Evolutionary conservation across 2,329 filamentous ascomycete species (phyloP), one percentile per base, ranked within the genome.

Genomic region (Fusarium stilboides): DNA sequence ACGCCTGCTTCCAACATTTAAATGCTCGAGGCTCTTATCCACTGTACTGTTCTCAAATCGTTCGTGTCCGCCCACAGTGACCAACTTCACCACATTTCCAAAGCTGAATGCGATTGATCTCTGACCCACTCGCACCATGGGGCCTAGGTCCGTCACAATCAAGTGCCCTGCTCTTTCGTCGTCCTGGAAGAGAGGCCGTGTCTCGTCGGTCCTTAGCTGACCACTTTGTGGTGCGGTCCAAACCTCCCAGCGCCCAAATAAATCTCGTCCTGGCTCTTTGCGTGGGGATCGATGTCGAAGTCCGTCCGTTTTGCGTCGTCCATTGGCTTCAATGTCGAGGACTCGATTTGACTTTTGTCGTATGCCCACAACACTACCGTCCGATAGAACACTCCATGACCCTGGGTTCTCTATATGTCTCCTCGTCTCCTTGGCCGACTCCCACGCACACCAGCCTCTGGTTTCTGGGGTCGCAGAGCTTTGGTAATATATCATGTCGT

Each of bases 51-150:
- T 80, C 43, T 90, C 88, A 71, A 91, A 92, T 33, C 87, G 82
- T 74, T 92, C 90, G 66, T 88, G 85, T 8, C 90, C 76, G 5
- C 79, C 91, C 8, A 91, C 82, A 3, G 87, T 88, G 57, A 94
- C 85, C 51, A 94, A 81, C 78, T 94, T 94, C 73, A 94, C 84
- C 2, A 88, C 84, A 69, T 94, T 92, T 14, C 92, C 92, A 62
- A 94, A 88, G 0, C 87, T 91, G 31, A 94, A 86, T 0, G 88
- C 92, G 5, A 93, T 84, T 51, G 89, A 91, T 45, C 85, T 84
- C 47, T 86, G 85, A 14, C 92, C 92, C 2, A 93, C 80, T 53
- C 82, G 82, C 3, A 84, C 83, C 58, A 91, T 87, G 1, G 92
- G 92, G 0, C 92, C 92, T 2, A 91, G 81, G 45, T 85, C 84